These are phyloP conservation scores for Apiospora marii DNA, from an alignment of 2,329 filamentous ascomycete species.

Conservation along the genomic window DNA sequence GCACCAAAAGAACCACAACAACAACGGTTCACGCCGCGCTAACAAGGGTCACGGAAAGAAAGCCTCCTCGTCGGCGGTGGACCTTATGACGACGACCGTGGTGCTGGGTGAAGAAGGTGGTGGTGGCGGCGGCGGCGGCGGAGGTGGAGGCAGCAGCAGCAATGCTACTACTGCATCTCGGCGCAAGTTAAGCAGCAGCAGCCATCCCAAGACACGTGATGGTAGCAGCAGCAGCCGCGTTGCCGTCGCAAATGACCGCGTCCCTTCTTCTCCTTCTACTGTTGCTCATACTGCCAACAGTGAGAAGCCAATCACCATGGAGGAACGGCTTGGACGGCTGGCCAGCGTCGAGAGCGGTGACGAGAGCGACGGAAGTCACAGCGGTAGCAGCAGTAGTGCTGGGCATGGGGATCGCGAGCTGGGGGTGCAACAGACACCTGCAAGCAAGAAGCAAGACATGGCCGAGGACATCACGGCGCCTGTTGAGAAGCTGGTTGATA, in stretches of 20 bases:
- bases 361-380: not conserved
- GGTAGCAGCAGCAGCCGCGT: not conserved
- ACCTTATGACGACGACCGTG: not conserved
- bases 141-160: too few relatives aligned
- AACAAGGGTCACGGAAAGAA: not conserved
- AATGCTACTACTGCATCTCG: not conserved
- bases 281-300: not conserved
- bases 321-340: slow-evolving; percentile 1
- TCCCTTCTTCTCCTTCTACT: not conserved
- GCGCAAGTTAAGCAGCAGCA: not conserved
- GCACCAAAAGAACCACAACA: not conserved
- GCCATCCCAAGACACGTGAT: not conserved
- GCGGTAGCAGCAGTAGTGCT: not conserved
- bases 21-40: not conserved
- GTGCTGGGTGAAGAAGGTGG: not conserved
- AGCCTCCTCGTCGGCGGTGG: not conserved
- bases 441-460: not conserved
- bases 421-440: not conserved
- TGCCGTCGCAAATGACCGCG: not conserved
- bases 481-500: slow-evolving; percentile 1
- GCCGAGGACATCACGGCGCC: not conserved
- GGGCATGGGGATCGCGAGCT: not conserved
- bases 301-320: not conserved
- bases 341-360: not conserved
- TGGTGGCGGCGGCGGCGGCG: not conserved